Percentiles rank a stretch among this genome's conserved stretches.
Conservation (phyloP, 164 flowering plant genomes). For the Umbellularia californica region DNA sequence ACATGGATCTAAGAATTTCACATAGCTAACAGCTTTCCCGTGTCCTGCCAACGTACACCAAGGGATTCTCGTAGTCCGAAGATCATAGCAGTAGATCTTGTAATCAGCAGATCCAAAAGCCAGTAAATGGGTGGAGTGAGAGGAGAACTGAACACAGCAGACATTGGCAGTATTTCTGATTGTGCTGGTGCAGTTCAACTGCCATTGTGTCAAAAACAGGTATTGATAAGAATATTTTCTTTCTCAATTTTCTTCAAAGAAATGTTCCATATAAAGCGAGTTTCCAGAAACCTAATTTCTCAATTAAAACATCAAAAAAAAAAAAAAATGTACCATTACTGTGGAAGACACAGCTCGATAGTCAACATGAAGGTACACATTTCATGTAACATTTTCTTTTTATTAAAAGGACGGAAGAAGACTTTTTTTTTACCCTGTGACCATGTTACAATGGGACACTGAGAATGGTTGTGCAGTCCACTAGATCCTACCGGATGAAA, state of each 20-base stretch:
- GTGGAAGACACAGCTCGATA: too few relatives aligned
- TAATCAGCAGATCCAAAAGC: slow-evolving; percentile 92
- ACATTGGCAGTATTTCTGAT: slow-evolving; percentile 78
- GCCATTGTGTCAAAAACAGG: slow-evolving; percentile 20
- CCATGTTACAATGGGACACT: too few relatives aligned
- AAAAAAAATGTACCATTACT: too few relatives aligned
- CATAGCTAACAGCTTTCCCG: slow-evolving; percentile 85
- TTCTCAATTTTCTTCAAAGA: neutral
- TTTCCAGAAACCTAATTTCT: too few relatives aligned
- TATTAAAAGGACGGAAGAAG: too few relatives aligned
- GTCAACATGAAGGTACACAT: too few relatives aligned
- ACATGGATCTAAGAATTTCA: slow-evolving; percentile 77
- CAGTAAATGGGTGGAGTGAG: slow-evolving; percentile 65
- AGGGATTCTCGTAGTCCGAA: slow-evolving; percentile 64
- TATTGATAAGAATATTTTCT: neutral
- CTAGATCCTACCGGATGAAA: too few relatives aligned
- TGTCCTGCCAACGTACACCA: slow-evolving; percentile 94
- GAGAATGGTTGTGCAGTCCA: too few relatives aligned
- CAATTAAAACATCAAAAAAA: too few relatives aligned
- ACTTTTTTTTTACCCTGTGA: too few relatives aligned
- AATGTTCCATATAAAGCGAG: neutral
- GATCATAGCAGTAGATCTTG: slow-evolving; percentile 84
- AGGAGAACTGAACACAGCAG: slow-evolving; percentile 93
- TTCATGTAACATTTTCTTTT: too few relatives aligned
- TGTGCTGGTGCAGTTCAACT: slow-evolving; percentile 65